Evolutionary conservation across 129 eudicot species (phyloP).

Genomic region (Chrysanthemum seticuspe): DNA sequence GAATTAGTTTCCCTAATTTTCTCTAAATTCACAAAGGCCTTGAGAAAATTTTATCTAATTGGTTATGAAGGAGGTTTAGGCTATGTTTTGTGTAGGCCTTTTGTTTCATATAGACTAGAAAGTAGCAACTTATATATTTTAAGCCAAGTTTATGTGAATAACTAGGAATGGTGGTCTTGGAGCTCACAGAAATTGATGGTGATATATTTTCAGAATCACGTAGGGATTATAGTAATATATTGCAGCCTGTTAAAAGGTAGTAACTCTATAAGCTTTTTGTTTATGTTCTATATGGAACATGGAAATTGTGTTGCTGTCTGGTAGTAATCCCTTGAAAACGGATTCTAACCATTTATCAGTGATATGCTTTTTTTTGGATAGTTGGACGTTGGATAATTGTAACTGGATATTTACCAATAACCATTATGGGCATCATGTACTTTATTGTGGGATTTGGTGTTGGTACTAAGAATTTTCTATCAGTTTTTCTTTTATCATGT

Average conservation of each 20-base stretch:
- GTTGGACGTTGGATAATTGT: neutral
- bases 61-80: slow-evolving; percentile 2
- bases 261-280: neutral
- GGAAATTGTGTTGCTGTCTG: neutral
- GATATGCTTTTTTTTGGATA: neutral
- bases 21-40: neutral
- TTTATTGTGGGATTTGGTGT: neutral
- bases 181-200: neutral
- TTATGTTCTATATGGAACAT: neutral
- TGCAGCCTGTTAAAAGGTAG: neutral
- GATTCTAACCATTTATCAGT: neutral
- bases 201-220: neutral
- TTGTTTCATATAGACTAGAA: neutral
- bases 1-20: neutral
- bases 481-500: too few relatives aligned
- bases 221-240: neutral
- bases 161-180: slow-evolving; percentile 4
- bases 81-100: neutral
- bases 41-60: neutral
- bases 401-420: neutral
- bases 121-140: slow-evolving; percentile 8
- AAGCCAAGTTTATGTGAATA: slow-evolving; percentile 13
- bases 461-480: neutral
- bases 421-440: neutral
- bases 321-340: neutral